Percentiles rank a stretch among this genome's conserved stretches.
Evolutionary conservation across 108 stramenopile genomes (phyloP).

Genomic region (Parietichytrium sp.): DNA sequence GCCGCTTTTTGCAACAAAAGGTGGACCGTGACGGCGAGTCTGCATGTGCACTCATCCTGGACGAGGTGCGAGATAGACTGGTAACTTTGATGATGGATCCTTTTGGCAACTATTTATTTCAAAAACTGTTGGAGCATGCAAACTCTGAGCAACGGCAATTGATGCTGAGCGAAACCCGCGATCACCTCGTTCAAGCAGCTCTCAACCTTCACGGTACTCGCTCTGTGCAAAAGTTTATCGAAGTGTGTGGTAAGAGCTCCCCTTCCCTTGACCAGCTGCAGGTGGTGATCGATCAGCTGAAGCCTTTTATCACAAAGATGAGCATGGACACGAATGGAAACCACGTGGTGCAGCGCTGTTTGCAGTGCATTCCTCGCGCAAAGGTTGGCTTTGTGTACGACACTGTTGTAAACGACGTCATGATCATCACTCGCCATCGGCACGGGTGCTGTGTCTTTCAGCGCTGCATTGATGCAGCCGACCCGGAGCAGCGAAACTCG

Average conservation of each 20-base stretch:
- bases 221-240: conserved; percentile 93
- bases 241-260: conserved; percentile 65
- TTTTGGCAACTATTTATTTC: conserved; percentile 95
- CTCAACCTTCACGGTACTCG: conserved; percentile 93
- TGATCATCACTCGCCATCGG: conserved; percentile 91
- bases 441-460: conserved; percentile 98
- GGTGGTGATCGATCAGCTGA: conserved; percentile 73
- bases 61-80: conserved; percentile 88
- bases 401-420: conserved; percentile 78
- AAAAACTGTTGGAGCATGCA: conserved; percentile 90
- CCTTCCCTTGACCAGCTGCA: conserved; percentile 39
- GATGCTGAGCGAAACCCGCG: conserved; percentile 76
- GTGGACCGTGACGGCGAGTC: conserved; percentile 85
- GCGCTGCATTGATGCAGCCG: conserved; percentile 87
- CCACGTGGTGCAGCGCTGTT: conserved; percentile 89
- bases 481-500: conserved; percentile 73
- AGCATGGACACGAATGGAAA: conserved; percentile 97
- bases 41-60: conserved; percentile 82
- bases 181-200: conserved; percentile 83
- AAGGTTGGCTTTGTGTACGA: conserved; percentile 88
- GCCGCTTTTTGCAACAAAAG: conserved; percentile 89
- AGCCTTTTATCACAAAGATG: conserved; percentile 82
- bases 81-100: conserved; percentile 93
- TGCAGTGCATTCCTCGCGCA: conserved; percentile 83
- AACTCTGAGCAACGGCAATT: conserved; percentile 77